A percentile compares a stretch with the other conserved stretches of the same genome.
phyloP scores from a whole-genome alignment of 495 filamentous ascomycete species.

The Acidiella bohemica region DNA sequence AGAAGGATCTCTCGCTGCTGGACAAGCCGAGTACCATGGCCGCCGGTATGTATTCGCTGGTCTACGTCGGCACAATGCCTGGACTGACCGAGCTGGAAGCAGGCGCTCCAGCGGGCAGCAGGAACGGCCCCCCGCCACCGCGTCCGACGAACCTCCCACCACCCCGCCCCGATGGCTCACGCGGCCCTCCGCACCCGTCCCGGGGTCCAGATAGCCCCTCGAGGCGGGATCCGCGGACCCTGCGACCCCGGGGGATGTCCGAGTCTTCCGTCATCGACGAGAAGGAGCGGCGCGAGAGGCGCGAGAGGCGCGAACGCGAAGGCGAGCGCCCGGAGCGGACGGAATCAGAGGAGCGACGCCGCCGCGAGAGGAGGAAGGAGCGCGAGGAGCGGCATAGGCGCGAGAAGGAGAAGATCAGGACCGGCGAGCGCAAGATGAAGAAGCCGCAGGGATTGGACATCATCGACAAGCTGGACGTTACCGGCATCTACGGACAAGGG shows the following conservation, averaged over 20 bases:
- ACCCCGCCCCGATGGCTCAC: constrained; percentile 21
- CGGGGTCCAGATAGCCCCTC: constrained; percentile 34
- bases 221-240: constrained; percentile 24
- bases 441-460: constrained; percentile 62
- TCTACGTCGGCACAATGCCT: too few species aligned
- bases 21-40: constrained; percentile 21
- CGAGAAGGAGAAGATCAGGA: constrained; percentile 43
- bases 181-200: constrained; percentile 32
- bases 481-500: constrained; percentile 90
- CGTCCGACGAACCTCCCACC: constrained; percentile 20
- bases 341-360: constrained; percentile 40
- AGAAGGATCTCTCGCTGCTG: constrained; percentile 28
- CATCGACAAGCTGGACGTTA: constrained; percentile 95
- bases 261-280: constrained; percentile 78
- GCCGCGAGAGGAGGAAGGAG: constrained; percentile 60
- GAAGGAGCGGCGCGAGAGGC: constrained; percentile 21
- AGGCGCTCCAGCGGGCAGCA: neutral
- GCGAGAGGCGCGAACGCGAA: constrained; percentile 11
- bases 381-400: constrained; percentile 39
- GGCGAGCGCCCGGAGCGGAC: constrained; percentile 11
- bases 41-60: constrained; percentile 17
- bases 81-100: too few species aligned
- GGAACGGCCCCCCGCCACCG: constrained; percentile 15
- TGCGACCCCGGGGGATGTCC: constrained; percentile 69
- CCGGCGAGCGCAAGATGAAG: constrained; percentile 33